Percentiles rank a stretch among this genome's conserved stretches.
Conservation (phyloP, 2,329 filamentous ascomycete genomes). For the Gaeumannomyces tritici region DNA sequence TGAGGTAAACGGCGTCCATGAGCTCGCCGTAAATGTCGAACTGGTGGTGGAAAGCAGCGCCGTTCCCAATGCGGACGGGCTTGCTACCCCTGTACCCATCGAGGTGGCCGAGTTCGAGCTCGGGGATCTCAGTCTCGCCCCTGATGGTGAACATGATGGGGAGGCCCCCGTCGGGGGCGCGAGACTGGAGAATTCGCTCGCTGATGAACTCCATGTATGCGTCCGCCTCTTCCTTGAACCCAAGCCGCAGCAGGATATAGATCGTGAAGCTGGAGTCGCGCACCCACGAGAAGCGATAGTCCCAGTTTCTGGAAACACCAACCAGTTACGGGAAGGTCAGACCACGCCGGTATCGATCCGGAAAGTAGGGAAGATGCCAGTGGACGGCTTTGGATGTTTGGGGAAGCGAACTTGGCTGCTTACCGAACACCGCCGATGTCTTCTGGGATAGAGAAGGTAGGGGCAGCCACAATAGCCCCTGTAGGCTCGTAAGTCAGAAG, state of each 20-base stretch:
- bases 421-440: constrained; percentile 54
- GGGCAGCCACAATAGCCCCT: constrained; percentile 66
- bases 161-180: constrained; percentile 49
- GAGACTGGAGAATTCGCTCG: constrained; percentile 54
- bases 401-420: constrained; percentile 4
- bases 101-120: constrained; percentile 58
- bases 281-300: constrained; percentile 72
- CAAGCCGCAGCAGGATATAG: constrained; percentile 67
- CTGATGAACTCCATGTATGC: constrained; percentile 73
- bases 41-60: constrained; percentile 66
- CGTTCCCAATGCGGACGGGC: constrained; percentile 70
- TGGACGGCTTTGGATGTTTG: background rate
- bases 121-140: constrained; percentile 65
- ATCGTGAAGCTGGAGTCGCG: constrained; percentile 70
- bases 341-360: background rate
- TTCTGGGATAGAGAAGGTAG: constrained; percentile 70
- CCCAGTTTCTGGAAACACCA: constrained; percentile 43
- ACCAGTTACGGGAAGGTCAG: background rate
- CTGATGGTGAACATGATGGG: constrained; percentile 78
- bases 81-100: constrained; percentile 62
- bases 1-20: constrained; percentile 68
- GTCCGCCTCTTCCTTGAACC: constrained; percentile 66
- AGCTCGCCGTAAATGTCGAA: constrained; percentile 74
- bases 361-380: background rate
- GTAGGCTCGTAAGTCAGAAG: constrained; percentile 71